Percentiles rank a stretch among this genome's conserved stretches.
phyloP scores from a whole-genome alignment of 2,329 filamentous ascomycete species.

The Chrysoporthe deuterocubensis region DNA sequence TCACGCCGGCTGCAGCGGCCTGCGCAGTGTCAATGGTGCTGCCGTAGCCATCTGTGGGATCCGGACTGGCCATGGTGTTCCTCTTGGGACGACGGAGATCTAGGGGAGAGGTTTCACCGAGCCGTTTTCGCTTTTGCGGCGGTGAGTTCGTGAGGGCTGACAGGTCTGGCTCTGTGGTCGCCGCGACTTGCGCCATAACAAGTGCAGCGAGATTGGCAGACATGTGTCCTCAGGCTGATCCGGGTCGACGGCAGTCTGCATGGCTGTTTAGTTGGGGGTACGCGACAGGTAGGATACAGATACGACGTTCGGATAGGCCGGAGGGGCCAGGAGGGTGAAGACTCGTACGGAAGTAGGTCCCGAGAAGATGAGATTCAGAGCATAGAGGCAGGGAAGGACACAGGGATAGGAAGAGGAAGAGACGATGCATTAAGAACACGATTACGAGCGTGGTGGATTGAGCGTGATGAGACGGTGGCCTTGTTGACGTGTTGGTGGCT shows the following conservation, averaged over 20 bases:
- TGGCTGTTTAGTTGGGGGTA: neutral
- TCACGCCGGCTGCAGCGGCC: constrained; percentile 54
- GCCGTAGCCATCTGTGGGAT: constrained; percentile 25
- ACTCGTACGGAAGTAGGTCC: neutral
- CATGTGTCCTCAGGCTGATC: constrained; percentile 47
- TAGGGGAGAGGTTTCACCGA: constrained; percentile 25
- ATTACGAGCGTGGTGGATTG: neutral
- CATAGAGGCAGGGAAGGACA: neutral
- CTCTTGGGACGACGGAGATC: constrained; percentile 27
- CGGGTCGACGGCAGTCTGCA: constrained; percentile 41
- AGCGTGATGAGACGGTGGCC: neutral
- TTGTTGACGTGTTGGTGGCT: neutral
- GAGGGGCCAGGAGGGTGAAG: neutral
- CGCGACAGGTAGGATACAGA: neutral
- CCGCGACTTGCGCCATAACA: constrained; percentile 28
- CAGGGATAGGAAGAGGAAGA: neutral
- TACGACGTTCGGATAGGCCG: neutral
- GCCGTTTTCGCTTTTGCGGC: constrained; percentile 27
- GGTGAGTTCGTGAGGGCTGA: constrained; percentile 28
- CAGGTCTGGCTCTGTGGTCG: constrained; percentile 26
- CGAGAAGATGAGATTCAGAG: neutral
- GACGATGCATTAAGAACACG: neutral
- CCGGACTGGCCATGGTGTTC: constrained; percentile 25
- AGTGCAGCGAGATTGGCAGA: constrained; percentile 28
- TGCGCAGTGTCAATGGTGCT: constrained; percentile 38